Evolutionary conservation across 2,329 filamentous ascomycete species (phyloP), one percentile per base, ranked within the genome.

Genomic region (Phialophora macrospora): DNA sequence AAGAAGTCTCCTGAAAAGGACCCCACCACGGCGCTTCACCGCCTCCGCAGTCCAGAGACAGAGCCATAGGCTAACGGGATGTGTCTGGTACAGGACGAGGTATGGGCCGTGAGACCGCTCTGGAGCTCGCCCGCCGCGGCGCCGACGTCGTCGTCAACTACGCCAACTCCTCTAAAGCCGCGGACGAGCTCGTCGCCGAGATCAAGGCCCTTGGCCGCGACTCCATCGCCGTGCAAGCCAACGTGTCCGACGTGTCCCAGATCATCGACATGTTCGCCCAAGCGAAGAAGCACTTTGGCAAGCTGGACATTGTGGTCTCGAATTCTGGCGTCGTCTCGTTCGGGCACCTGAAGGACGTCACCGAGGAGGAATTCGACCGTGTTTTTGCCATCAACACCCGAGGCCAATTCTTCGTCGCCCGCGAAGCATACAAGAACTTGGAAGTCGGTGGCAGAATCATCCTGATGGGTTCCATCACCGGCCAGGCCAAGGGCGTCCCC

Each of bases 331-430:
- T 88, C 62, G 88, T 90, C 74, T 84, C 81, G 54, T 90, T 89
- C 81, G 87, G 88, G 68, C 86, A 88, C 77, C 84, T 88, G 66
- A 85, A 88, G 79, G 87, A 90, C 72, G 87, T 90, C 55, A 84
- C 86, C 4, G 85, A 88, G 75, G 88, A 90, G 80, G 88, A 90
- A 78, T 90, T 86, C 75, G 88, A 91, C 76, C 86, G 88, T 68
- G 87, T 90, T 70, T 89, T 90, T 81, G 82, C 81, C 79, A 78
- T 90, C 75, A 90, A 90, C 78, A 84, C 88, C 6, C 81, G 87
- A 8, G 88, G 87, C 55, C 88, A 92, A 78, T 92, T 92, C 82
- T 92, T 92, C 77, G 89, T 92, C 60, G 90, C 89, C 22, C 88
- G 91, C 79, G 87, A 90, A 64, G 90, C 86, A 6, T 89, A 90